Base-by-base conservation (phyloP, 495 filamentous ascomycete species). In the Sordaria brevicollis region DNA sequence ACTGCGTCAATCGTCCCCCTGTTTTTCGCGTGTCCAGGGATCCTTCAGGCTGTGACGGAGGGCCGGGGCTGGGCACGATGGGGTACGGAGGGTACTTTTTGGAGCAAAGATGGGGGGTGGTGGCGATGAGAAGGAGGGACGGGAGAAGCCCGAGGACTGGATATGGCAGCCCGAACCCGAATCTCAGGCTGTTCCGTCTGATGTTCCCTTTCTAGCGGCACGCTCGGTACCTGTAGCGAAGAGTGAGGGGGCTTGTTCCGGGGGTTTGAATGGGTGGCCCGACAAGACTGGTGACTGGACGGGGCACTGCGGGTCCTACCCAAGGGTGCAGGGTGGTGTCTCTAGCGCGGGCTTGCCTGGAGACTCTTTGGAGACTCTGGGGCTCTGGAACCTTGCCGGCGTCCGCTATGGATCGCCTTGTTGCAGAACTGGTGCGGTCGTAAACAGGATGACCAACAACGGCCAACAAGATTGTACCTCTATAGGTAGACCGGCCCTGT, bases 21-120 rank as follows among this genome's bases (percentile, higher is more conserved):
- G 72, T 78, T 79, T 72, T 79, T 73, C 69, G 73, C 78, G 77
- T 76, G 79, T 80, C 74, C 75, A 75, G 75, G 76, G 76, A 75
- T 75, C 73, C 72, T 81, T 83, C 79, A 80, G 82, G 81, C 78
- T 81, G 82, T 79, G 78, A 81, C 80, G 80, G 79, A 79, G 76
- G 77, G 71, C 77, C 77, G 78, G 75, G 75, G 76, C 72, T 76
- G 74, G 49, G 76, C 41, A 68, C 57, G 29, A 72, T 34, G 69
- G 39, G 65, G 67, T 65, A 69, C 41, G 67, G 67, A 66, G 67
- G 69, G 70, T 54, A 29, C 19, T 10, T 54, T 54, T n/a, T n/a
- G 36, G 62, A 57, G 67, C n/a, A 68, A 67, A 19, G 69, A 67
- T 35, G 41, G 67, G 66, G 62, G 49, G 65, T 17, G 69, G 72